phyloP scores from a whole-genome alignment of 257 asterid species.

The Fraxinus excelsior region DNA sequence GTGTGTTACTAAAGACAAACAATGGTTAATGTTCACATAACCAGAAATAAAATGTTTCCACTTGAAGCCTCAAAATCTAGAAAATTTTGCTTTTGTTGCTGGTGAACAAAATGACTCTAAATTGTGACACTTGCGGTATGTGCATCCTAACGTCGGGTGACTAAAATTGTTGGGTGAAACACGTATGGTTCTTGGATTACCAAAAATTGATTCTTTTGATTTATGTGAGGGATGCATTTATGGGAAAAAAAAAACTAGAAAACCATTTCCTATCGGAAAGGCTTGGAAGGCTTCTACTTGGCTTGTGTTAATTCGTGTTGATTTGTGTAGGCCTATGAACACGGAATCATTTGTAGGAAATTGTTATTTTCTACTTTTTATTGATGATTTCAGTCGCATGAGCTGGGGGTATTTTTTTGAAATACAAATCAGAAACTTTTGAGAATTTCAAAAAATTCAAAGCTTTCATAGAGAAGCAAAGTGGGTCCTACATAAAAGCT shows the following conservation, averaged over 20 bases:
- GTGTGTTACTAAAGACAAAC: not conserved
- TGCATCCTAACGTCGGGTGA: not conserved
- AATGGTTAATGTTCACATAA: not conserved
- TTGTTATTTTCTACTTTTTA: not conserved
- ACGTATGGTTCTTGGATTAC: constrained; percentile 6
- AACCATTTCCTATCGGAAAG: no score
- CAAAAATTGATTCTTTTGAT: not conserved
- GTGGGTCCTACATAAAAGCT: not conserved
- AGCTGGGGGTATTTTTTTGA: constrained; percentile 20
- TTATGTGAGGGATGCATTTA: not conserved
- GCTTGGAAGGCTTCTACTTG: no score
- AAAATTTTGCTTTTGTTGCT: not conserved
- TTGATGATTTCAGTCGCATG: constrained; percentile 13
- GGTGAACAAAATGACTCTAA: not conserved
- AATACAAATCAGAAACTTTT: constrained; percentile 3
- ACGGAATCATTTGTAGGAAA: not conserved
- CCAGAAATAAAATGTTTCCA: constrained; percentile 3
- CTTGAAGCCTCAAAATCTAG: not conserved
- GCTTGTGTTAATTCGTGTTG: no score
- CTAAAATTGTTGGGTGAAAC: no score
- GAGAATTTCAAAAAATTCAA: constrained; percentile 6
- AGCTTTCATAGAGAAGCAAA: not conserved
- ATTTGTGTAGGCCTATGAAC: not conserved
- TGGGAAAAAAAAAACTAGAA: no score
- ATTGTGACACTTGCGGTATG: constrained; percentile 18